Evolutionary conservation across 164 flowering plant genomes (phyloP).

Genomic region (Cinnamomum chago): DNA sequence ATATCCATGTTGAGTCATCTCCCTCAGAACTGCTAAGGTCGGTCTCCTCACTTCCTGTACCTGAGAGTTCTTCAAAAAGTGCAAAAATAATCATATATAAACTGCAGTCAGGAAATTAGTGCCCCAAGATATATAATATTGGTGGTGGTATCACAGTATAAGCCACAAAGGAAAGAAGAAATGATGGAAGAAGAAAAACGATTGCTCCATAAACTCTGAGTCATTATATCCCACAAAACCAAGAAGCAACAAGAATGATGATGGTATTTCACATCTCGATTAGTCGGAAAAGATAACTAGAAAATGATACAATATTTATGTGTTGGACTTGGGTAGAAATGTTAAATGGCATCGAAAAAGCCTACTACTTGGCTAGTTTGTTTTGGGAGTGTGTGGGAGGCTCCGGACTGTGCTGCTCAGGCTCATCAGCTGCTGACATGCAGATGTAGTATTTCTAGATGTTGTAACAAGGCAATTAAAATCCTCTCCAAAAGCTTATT

Average conservation of each 20-base stretch:
- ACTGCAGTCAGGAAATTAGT: not conserved
- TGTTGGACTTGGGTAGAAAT: not conserved
- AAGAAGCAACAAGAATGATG: not conserved
- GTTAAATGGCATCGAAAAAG: not conserved
- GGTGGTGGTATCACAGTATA: not conserved
- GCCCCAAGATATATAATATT: not conserved
- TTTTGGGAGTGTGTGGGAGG: no score
- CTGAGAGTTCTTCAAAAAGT: slow-evolving; percentile 51
- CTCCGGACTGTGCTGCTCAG: no score
- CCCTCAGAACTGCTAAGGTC: slow-evolving; percentile 93
- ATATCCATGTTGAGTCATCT: slow-evolving; percentile 91
- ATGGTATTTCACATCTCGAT: not conserved
- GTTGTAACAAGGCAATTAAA: no score
- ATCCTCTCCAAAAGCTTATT: no score
- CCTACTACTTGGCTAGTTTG: no score
- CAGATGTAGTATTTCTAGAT: no score
- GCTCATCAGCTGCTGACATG: no score
- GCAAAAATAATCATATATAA: not conserved
- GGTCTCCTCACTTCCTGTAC: slow-evolving; percentile 84
- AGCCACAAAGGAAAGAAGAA: not conserved
- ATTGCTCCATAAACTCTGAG: not conserved
- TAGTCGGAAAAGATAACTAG: not conserved
- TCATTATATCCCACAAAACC: not conserved
- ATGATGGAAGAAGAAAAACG: not conserved
- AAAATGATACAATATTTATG: not conserved